Conservation (phyloP, 192 early-diverging fungal species). For the Gryganskiella cystojenkinii region DNA sequence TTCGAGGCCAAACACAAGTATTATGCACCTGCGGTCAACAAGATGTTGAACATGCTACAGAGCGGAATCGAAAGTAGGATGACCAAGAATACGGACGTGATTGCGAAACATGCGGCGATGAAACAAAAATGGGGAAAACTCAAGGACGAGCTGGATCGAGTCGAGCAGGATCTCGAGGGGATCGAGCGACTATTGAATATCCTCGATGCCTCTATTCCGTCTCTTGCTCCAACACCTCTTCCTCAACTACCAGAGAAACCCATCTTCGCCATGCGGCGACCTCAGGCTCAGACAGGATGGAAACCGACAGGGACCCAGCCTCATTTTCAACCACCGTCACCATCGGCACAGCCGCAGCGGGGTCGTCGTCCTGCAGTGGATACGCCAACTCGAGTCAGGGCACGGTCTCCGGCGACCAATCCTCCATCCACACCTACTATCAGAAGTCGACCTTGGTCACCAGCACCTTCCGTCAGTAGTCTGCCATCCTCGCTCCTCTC, state of each 20-base stretch:
- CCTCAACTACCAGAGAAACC: constrained; percentile 46
- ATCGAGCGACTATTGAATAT: constrained; percentile 44
- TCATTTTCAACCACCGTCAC: constrained; percentile 27
- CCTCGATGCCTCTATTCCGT: constrained; percentile 49
- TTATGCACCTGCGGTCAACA: constrained; percentile 62
- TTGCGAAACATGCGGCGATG: constrained; percentile 57
- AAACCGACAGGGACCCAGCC: constrained; percentile 5
- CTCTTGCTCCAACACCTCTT: constrained; percentile 24
- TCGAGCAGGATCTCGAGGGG: constrained; percentile 43
- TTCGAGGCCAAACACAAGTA: constrained; percentile 69
- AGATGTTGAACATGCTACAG: constrained; percentile 65
- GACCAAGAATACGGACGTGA: constrained; percentile 48
- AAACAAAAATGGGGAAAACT: constrained; percentile 58
- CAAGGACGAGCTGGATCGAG: constrained; percentile 31
- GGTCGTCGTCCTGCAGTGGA: constrained; percentile 23
- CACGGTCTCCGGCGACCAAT: constrained; percentile 17
- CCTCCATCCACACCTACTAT: neutral
- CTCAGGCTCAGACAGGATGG: constrained; percentile 31
- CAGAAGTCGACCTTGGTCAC: constrained; percentile 36
- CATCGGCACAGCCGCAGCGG: constrained; percentile 21
- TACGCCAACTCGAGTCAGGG: neutral
- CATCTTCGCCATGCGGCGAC: constrained; percentile 34
- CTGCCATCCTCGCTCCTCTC: constrained; percentile 26
- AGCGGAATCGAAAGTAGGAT: constrained; percentile 60
- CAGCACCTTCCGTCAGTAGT: constrained; percentile 27